These are phyloP conservation scores for Uronychia setigera DNA, from an alignment of 73 alveolate species.

Conservation along the genomic window DNA sequence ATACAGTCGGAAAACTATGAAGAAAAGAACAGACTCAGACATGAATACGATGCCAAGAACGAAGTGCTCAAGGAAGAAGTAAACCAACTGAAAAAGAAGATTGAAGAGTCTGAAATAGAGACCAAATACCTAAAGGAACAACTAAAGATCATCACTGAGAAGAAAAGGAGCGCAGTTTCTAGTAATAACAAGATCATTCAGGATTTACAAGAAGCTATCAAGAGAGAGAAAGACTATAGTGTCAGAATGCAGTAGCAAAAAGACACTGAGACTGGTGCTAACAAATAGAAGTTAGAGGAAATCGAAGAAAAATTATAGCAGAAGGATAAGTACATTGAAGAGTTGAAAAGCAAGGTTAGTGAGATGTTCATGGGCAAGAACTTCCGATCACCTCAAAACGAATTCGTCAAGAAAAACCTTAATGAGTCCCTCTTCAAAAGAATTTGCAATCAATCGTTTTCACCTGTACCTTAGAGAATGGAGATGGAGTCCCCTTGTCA, in stretches of 20 bases:
- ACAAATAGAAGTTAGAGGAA: not conserved
- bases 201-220: not conserved
- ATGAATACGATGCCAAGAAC: not conserved
- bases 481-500: not conserved
- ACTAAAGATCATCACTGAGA: not conserved
- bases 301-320: not conserved
- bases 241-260: not conserved
- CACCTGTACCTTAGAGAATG: not conserved
- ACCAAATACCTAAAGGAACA: not conserved
- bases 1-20: not conserved
- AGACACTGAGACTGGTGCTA: not conserved
- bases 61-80: not conserved
- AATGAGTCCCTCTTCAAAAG: not conserved
- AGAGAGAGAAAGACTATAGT: not conserved
- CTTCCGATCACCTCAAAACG: not conserved
- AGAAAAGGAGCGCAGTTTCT: not conserved
- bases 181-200: not conserved
- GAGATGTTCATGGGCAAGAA: not conserved
- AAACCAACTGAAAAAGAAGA: not conserved
- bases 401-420: not conserved
- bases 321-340: not conserved
- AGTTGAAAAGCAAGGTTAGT: not conserved
- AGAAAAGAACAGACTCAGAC: not conserved
- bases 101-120: not conserved
- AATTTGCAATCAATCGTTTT: not conserved